Evolutionary conservation across 2,329 filamentous ascomycete genomes (phyloP).

Genomic region (Sordariomycetes sp.): DNA sequence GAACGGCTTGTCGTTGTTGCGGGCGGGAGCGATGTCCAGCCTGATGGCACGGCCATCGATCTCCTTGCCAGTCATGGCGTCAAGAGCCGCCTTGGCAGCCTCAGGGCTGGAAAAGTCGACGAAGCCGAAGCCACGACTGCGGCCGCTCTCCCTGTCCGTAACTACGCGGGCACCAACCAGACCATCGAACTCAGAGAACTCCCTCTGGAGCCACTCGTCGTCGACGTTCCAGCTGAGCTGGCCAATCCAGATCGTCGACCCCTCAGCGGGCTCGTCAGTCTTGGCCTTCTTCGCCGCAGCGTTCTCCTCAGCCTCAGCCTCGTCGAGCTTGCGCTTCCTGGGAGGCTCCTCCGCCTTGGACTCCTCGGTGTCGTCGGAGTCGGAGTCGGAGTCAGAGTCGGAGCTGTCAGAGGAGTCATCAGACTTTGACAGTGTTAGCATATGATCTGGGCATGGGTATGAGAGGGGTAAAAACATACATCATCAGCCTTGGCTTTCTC

Average conservation of each 20-base stretch:
- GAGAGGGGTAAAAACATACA: background rate
- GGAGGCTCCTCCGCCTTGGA: constrained; percentile 23
- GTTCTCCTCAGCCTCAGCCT: constrained; percentile 25
- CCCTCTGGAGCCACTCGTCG: constrained; percentile 65
- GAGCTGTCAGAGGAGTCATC: constrained; percentile 10
- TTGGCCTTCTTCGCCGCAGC: constrained; percentile 54
- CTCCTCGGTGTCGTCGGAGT: constrained; percentile 18
- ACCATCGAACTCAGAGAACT: constrained; percentile 70
- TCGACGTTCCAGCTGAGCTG: constrained; percentile 87
- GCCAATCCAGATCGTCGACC: constrained; percentile 72
- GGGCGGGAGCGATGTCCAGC: constrained; percentile 55
- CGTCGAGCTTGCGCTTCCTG: constrained; percentile 35
- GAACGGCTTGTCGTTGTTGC: constrained; percentile 25
- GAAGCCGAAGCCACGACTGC: constrained; percentile 88
- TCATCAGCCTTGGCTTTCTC: constrained; percentile 8
- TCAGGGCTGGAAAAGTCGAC: constrained; percentile 67
- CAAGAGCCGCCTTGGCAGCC: constrained; percentile 57
- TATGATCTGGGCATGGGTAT: background rate
- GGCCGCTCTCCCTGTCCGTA: constrained; percentile 66
- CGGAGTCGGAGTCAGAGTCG: constrained; percentile 16
- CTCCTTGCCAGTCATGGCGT: constrained; percentile 61
- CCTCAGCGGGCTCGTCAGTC: constrained; percentile 31
- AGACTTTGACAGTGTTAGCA: constrained; percentile 12
- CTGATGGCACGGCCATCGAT: constrained; percentile 65
- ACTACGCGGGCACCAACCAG: constrained; percentile 66